These are phyloP conservation scores for Strobilomyces confusus DNA, from an alignment of 768 basidiomycete species.

Conservation along the genomic window DNA sequence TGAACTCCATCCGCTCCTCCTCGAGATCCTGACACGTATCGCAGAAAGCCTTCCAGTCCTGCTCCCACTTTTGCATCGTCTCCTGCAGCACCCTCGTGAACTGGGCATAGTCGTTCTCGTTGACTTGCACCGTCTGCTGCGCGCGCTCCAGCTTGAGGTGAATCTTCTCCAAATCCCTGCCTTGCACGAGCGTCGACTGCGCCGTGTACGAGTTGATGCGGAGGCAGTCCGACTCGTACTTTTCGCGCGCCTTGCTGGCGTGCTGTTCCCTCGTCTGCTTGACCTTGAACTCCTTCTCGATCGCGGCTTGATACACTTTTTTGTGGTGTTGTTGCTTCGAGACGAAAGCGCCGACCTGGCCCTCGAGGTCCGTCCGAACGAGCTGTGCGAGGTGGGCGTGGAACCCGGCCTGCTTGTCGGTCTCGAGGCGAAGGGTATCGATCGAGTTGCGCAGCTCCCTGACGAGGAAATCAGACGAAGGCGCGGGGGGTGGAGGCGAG, in stretches of 20 bases:
- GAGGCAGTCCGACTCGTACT: conserved; percentile 90
- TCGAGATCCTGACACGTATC: conserved; percentile 95
- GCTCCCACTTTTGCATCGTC: conserved; percentile 83
- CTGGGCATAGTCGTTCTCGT: conserved; percentile 90
- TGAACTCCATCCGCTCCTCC: conserved; percentile 89
- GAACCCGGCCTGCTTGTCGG: conserved; percentile 71
- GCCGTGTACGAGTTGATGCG: conserved; percentile 93
- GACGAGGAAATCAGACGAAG: conserved; percentile 11
- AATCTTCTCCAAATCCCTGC: conserved; percentile 90
- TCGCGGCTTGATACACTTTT: conserved; percentile 63
- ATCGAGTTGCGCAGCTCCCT: conserved; percentile 82
- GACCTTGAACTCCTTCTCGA: conserved; percentile 89
- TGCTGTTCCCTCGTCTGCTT: conserved; percentile 85
- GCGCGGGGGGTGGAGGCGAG: neutral
- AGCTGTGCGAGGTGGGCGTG: conserved; percentile 74
- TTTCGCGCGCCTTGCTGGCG: conserved; percentile 85
- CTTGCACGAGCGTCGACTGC: conserved; percentile 86
- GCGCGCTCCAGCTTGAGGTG: conserved; percentile 83
- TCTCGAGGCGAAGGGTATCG: conserved; percentile 77
- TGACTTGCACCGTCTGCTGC: conserved; percentile 82
- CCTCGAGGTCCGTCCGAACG: conserved; percentile 74
- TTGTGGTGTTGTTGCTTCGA: conserved; percentile 66
- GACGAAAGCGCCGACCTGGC: conserved; percentile 54
- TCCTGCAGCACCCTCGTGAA: conserved; percentile 77
- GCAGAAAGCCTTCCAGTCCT: conserved; percentile 91